Base-by-base conservation (phyloP, 2,329 filamentous ascomycete genomes). In the Aureobasidium lini region DNA sequence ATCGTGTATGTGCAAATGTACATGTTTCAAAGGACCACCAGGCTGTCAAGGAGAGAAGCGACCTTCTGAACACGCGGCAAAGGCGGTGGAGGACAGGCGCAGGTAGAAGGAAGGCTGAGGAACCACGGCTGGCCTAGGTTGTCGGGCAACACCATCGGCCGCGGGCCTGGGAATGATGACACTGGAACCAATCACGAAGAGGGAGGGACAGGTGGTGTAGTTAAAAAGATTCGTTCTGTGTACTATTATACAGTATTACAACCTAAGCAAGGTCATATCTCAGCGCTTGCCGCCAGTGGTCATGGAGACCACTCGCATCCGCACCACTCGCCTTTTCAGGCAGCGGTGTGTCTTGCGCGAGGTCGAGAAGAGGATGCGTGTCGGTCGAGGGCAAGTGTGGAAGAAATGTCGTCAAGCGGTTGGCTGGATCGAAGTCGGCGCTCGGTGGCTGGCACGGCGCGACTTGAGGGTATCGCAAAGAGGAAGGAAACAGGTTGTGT, bases 401-500 rank as follows among this genome's bases (percentile, higher is more conserved):
- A 37, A 23, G 6, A 23, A 18, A 54, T 9, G 39, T 16, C 29
- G 29, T 54, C 34, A 43, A 43, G 39, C 52, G 29, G 34, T 31
- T 44, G 52, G 40, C 28, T 56, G 52, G 28, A 31, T 44, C 40
- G 40, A 42, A 32, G 52, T 46, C 52, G 52, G 32, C 52, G 52
- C 52, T 56, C 52, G 37, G n/a, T 56, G 52, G 23, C 52, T 40
- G 15, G 39, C 52, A 56, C 16, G 57, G 47, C 57, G 57, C 40
- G 57, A 53, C 46, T 36, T 52, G 59, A 61, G 70, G 70, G 70
- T 73, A 73, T 74, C 69, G 68, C 69, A 62, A 63, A 47, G 46
- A 42, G 37, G 46, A 49, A 52, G 46, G 13, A 49, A 59, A 31
- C 39, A 44, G 11, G 40, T 13, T 29, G 16, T 8, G 15, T 29